Evolutionary conservation across 1,284 basidiomycete genomes (phyloP).

Genomic region (Puccinia polysora): DNA sequence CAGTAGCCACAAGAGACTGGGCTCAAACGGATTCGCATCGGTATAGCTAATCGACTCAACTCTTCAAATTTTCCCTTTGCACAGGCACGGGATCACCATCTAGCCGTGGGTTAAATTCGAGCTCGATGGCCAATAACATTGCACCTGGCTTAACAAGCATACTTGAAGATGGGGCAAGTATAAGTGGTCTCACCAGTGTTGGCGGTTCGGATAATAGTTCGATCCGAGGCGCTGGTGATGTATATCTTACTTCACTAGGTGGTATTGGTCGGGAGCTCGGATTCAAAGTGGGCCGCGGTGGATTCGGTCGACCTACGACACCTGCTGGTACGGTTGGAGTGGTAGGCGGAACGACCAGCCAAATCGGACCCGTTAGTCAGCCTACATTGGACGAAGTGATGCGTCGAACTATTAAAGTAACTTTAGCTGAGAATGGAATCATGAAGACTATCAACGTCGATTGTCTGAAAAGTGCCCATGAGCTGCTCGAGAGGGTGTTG

Average conservation of each 20-base stretch:
- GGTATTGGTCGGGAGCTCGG: slow-evolving; percentile 34
- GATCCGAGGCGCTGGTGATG: slow-evolving; percentile 28
- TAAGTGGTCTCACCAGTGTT: not conserved
- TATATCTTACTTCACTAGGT: slow-evolving; percentile 1
- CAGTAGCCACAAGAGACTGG: slow-evolving; percentile 37
- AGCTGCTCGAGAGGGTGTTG: slow-evolving; percentile 77
- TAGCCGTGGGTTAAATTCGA: slow-evolving; percentile 17
- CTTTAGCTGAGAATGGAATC: slow-evolving; percentile 68
- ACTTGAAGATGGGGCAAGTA: slow-evolving; percentile 16
- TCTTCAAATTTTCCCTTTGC: not conserved
- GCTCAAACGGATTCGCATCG: slow-evolving; percentile 39
- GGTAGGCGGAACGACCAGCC: slow-evolving; percentile 36
- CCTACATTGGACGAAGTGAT: slow-evolving; percentile 69
- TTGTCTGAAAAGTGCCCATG: slow-evolving; percentile 70
- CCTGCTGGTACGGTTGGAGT: slow-evolving; percentile 46
- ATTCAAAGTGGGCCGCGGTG: slow-evolving; percentile 61
- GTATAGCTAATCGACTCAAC: not conserved
- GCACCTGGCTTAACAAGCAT: slow-evolving; percentile 17
- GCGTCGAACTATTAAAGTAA: slow-evolving; percentile 77
- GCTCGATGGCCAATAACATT: not conserved
- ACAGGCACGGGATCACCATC: slow-evolving; percentile 17
- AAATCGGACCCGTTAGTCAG: slow-evolving; percentile 53
- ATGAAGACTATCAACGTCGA: slow-evolving; percentile 73
- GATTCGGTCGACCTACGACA: slow-evolving; percentile 54
- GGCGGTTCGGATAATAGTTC: slow-evolving; percentile 10